Conservation (phyloP, 768 basidiomycete species). For the Mycena rosella region DNA sequence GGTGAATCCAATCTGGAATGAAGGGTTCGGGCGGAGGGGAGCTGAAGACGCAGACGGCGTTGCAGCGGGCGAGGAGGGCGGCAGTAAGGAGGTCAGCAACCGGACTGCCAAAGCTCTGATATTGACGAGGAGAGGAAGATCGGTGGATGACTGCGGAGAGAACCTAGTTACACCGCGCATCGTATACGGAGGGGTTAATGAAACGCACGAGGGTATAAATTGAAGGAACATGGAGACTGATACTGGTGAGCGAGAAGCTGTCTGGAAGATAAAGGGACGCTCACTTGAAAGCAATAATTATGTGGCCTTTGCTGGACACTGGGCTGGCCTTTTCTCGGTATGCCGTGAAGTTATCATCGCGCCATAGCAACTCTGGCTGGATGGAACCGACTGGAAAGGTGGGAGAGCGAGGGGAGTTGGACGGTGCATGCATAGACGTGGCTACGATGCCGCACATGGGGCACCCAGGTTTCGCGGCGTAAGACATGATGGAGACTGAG, state of each 20-base stretch:
- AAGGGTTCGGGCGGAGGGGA: slow-evolving; percentile 49
- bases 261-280: slow-evolving; percentile 42
- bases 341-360: slow-evolving; percentile 81
- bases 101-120: slow-evolving; percentile 69
- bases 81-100: slow-evolving; percentile 63
- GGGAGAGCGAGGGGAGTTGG: slow-evolving; percentile 60
- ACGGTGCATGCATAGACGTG: slow-evolving; percentile 59
- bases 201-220: slow-evolving; percentile 76
- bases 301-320: slow-evolving; percentile 79
- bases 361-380: slow-evolving; percentile 76
- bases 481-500: slow-evolving; percentile 55
- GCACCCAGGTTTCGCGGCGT: slow-evolving; percentile 75
- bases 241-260: slow-evolving; percentile 12
- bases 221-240: slow-evolving; percentile 82
- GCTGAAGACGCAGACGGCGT: slow-evolving; percentile 50
- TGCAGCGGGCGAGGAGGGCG: slow-evolving; percentile 47
- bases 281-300: slow-evolving; percentile 83
- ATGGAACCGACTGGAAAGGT: slow-evolving; percentile 60
- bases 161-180: slow-evolving; percentile 18
- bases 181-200: not conserved
- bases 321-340: slow-evolving; percentile 79
- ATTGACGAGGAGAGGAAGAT: slow-evolving; percentile 77
- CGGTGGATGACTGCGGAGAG: slow-evolving; percentile 71
- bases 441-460: slow-evolving; percentile 83
- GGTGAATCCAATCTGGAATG: slow-evolving; percentile 81